Evolutionary conservation across 1,284 basidiomycete genomes (phyloP).

Genomic region (Heliocybe sulcata): DNA sequence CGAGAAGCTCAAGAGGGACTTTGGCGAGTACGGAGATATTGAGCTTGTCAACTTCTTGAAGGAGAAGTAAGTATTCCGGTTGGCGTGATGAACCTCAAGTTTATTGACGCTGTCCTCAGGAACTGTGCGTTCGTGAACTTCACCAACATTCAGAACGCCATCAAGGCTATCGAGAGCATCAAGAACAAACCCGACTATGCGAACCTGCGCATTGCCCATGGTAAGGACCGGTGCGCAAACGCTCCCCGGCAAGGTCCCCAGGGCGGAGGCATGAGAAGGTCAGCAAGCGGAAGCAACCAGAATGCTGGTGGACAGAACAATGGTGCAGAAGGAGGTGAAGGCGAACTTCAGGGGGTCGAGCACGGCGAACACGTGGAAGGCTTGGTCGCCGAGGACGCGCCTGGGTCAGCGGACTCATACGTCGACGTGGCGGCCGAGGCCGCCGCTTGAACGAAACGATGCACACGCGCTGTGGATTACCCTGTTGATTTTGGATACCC

Average conservation of each 20-base stretch:
- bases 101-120: slow-evolving; percentile 29
- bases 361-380: slow-evolving; percentile 17
- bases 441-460: not conserved
- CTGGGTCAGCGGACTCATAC: slow-evolving; percentile 16
- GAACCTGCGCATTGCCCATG: slow-evolving; percentile 81
- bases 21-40: slow-evolving; percentile 89
- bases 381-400: slow-evolving; percentile 15
- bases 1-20: slow-evolving; percentile 82
- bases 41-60: slow-evolving; percentile 93
- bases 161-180: slow-evolving; percentile 91
- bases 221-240: slow-evolving; percentile 93
- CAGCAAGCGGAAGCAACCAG: not conserved
- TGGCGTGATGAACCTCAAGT: not conserved
- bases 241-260: slow-evolving; percentile 78
- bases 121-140: slow-evolving; percentile 96
- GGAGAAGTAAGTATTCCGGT: slow-evolving; percentile 64
- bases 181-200: slow-evolving; percentile 83
- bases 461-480: not conserved
- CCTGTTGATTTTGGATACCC: slow-evolving; percentile 19
- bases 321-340: slow-evolving; percentile 19
- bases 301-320: slow-evolving; percentile 29
- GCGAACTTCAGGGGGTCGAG: slow-evolving; percentile 10
- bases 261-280: slow-evolving; percentile 34
- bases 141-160: slow-evolving; percentile 85
- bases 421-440: slow-evolving; percentile 11